These are phyloP conservation scores for Saururus chinensis DNA, from an alignment of 164 flowering plant species.

Conservation along the genomic window DNA sequence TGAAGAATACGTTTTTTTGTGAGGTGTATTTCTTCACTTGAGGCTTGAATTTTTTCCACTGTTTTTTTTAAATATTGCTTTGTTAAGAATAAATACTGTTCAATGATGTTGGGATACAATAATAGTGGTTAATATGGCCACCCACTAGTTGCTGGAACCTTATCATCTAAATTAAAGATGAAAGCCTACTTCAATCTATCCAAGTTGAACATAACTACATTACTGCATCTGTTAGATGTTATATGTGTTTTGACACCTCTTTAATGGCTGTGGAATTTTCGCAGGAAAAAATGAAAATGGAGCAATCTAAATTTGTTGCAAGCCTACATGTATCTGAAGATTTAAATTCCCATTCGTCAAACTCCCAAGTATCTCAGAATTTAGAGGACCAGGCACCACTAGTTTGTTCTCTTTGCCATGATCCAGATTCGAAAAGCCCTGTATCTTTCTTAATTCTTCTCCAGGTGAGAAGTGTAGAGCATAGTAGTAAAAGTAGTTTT, in stretches of 20 bases:
- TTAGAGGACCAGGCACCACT: slow-evolving; percentile 32
- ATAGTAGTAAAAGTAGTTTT: neutral
- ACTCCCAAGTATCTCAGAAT: slow-evolving; percentile 24
- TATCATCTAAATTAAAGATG: too few species aligned
- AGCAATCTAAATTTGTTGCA: slow-evolving; percentile 77
- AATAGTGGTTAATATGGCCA: too few species aligned
- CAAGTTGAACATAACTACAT: too few species aligned
- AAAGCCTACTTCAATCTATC: too few species aligned
- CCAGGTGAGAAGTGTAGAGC: slow-evolving; percentile 39
- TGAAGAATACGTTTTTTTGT: too few species aligned
- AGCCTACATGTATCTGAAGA: slow-evolving; percentile 36
- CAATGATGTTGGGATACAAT: too few species aligned
- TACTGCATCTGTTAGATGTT: neutral
- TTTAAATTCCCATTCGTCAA: slow-evolving; percentile 22
- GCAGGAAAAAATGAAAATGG: slow-evolving; percentile 91
- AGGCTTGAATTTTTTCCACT: too few species aligned
- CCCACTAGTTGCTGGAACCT: too few species aligned
- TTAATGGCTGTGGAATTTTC: neutral
- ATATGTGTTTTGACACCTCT: neutral
- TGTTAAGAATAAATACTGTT: too few species aligned
- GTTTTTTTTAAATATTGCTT: too few species aligned
- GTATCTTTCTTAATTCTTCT: slow-evolving; percentile 71
- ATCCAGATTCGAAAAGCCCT: slow-evolving; percentile 54
- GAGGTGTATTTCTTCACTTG: too few species aligned
- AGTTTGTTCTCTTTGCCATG: slow-evolving; percentile 84